A percentile compares a stretch with the other conserved stretches of the same genome.
Conservation (phyloP, 495 filamentous ascomycete genomes). For the Tuber microsphaerosporum region DNA sequence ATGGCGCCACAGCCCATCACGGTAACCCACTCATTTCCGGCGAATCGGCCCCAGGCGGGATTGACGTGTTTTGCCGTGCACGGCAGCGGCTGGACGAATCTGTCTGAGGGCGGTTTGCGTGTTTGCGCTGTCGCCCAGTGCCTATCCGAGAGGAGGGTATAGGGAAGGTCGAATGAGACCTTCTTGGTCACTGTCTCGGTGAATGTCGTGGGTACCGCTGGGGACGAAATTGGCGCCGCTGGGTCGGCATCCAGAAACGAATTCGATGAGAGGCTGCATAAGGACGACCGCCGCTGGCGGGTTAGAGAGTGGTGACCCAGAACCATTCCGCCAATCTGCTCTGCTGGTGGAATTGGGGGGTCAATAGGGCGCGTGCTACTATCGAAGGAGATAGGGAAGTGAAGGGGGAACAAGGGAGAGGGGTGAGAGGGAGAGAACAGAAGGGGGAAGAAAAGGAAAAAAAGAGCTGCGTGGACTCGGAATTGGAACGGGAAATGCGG, state of each 20-base stretch:
- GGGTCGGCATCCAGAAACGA: slow-evolving; percentile 27
- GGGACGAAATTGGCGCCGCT: slow-evolving; percentile 18
- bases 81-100: background rate
- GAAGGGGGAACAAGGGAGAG: background rate
- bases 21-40: slow-evolving; percentile 33
- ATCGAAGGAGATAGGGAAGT: background rate
- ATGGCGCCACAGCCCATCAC: slow-evolving; percentile 33
- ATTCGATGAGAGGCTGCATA: slow-evolving; percentile 21
- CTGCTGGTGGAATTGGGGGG: background rate
- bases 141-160: background rate
- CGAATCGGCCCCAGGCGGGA: slow-evolving; percentile 37
- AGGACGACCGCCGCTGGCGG: slow-evolving; percentile 19
- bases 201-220: background rate
- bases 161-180: background rate
- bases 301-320: slow-evolving; percentile 23
- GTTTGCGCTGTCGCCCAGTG: slow-evolving; percentile 31
- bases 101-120: slow-evolving; percentile 12
- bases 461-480: background rate
- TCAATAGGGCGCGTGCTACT: background rate
- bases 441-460: background rate
- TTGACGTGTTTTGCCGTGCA: slow-evolving; percentile 26
- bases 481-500: background rate
- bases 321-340: slow-evolving; percentile 17
- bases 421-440: background rate
- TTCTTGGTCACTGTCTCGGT: background rate